Evolutionary conservation across 768 basidiomycete genomes (phyloP).

Genomic region (Lepiota brunneoincarnata): DNA sequence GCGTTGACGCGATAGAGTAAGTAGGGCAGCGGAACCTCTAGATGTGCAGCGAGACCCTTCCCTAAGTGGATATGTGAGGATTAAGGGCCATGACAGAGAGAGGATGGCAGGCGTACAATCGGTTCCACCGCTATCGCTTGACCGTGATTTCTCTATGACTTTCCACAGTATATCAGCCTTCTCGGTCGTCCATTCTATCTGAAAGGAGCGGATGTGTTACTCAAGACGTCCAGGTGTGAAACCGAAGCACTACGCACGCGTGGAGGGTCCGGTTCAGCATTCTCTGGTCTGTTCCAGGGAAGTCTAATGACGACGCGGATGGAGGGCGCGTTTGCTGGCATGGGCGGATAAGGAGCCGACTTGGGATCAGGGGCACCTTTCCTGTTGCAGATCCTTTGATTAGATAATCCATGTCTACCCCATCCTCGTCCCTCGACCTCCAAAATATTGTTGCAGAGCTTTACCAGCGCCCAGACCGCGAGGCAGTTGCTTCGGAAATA

Average conservation of each 20-base stretch:
- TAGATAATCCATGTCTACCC: slow-evolving; percentile 19
- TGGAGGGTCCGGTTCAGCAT: slow-evolving; percentile 63
- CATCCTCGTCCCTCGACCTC: slow-evolving; percentile 26
- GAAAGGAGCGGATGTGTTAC: slow-evolving; percentile 9
- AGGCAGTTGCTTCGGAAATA: slow-evolving; percentile 44
- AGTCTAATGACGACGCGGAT: slow-evolving; percentile 78
- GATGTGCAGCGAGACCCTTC: slow-evolving; percentile 79
- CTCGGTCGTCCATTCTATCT: slow-evolving; percentile 85
- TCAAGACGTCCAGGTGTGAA: not conserved
- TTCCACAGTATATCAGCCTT: slow-evolving; percentile 88
- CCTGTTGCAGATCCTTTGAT: slow-evolving; percentile 11
- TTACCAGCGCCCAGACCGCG: slow-evolving; percentile 32
- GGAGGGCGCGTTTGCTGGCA: slow-evolving; percentile 14
- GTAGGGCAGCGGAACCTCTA: slow-evolving; percentile 81
- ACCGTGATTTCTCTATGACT: slow-evolving; percentile 75
- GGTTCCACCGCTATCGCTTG: slow-evolving; percentile 67
- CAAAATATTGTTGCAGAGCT: slow-evolving; percentile 32
- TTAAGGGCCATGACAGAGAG: not conserved
- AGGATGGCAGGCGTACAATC: slow-evolving; percentile 61
- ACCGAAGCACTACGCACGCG: slow-evolving; percentile 43
- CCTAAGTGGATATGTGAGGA: slow-evolving; percentile 39
- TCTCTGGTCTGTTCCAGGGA: slow-evolving; percentile 76
- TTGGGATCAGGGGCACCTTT: not conserved
- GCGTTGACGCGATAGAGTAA: slow-evolving; percentile 81
- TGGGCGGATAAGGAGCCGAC: slow-evolving; percentile 6